Evolutionary conservation across 495 filamentous ascomycete species (phyloP).

Genomic region (Penicillium steckii): DNA sequence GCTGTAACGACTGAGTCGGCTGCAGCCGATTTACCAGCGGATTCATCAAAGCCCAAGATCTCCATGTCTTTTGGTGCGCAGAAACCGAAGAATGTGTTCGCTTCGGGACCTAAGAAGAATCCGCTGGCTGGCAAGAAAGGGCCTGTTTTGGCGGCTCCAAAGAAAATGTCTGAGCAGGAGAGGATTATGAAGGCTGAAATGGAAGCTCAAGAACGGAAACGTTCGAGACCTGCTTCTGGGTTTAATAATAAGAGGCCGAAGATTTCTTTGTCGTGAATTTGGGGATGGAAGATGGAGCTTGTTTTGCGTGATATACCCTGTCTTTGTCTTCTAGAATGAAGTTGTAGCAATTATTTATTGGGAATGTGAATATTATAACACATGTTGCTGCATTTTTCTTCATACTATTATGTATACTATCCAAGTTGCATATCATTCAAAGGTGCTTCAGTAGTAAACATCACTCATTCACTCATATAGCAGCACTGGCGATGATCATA

Average conservation of each 20-base stretch:
- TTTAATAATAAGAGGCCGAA: constrained; percentile 39
- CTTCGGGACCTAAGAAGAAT: constrained; percentile 62
- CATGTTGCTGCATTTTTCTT: too few relatives aligned
- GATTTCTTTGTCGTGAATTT: constrained; percentile 1
- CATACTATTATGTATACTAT: too few relatives aligned
- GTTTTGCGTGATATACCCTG: too few relatives aligned
- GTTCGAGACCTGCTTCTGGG: constrained; percentile 35
- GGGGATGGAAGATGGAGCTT: neutral
- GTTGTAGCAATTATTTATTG: too few relatives aligned
- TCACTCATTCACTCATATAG: too few relatives aligned
- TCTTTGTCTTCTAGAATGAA: too few relatives aligned
- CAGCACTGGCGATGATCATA: too few relatives aligned
- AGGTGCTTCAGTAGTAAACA: too few relatives aligned
- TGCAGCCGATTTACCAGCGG: neutral
- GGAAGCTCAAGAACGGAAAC: constrained; percentile 68
- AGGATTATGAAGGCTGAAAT: constrained; percentile 85
- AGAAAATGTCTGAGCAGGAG: constrained; percentile 83
- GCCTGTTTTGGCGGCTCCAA: constrained; percentile 59
- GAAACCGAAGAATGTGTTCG: constrained; percentile 81
- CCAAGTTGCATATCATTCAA: too few relatives aligned
- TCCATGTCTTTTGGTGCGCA: constrained; percentile 59
- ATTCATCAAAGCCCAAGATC: constrained; percentile 36
- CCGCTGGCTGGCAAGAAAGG: constrained; percentile 63
- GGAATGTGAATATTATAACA: too few relatives aligned
- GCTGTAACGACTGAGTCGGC: neutral